phyloP scores from a whole-genome alignment of 2,329 filamentous ascomycete species.

The Eurotiales sp. region DNA sequence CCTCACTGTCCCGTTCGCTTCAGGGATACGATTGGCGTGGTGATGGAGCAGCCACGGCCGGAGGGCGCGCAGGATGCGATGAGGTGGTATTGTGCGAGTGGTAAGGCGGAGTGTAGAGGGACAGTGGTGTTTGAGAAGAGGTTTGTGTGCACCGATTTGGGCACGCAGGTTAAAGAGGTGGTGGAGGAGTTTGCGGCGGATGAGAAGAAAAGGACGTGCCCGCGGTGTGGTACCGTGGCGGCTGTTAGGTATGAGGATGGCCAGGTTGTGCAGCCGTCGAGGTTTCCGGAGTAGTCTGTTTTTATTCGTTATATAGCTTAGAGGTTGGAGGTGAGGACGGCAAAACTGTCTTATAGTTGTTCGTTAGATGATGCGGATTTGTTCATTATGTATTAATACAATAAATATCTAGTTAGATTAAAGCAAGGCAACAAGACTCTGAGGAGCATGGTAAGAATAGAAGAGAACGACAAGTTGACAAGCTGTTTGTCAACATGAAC shows the following conservation, averaged over 20 bases:
- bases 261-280: slow-evolving; percentile 41
- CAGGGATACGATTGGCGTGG: slow-evolving; percentile 87
- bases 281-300: slow-evolving; percentile 30
- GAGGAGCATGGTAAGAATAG: not conserved
- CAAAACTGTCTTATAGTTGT: too few species aligned
- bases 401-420: slow-evolving; percentile 11
- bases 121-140: slow-evolving; percentile 76
- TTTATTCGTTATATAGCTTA: too few species aligned
- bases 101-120: slow-evolving; percentile 56
- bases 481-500: not conserved
- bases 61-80: slow-evolving; percentile 68
- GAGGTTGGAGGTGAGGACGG: too few species aligned
- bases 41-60: slow-evolving; percentile 81
- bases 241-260: slow-evolving; percentile 46
- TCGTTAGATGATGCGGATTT: too few species aligned
- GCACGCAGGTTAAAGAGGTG: slow-evolving; percentile 89
- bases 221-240: slow-evolving; percentile 70
- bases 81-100: slow-evolving; percentile 68
- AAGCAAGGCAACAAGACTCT: not conserved
- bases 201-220: slow-evolving; percentile 68
- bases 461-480: not conserved
- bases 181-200: slow-evolving; percentile 76
- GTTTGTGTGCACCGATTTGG: slow-evolving; percentile 86
- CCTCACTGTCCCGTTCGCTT: slow-evolving; percentile 95
- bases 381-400: slow-evolving; percentile 14